A percentile compares a stretch with the other conserved stretches of the same genome.
These are phyloP conservation scores for Domatiomyces catenatus DNA, from an alignment of 2,329 filamentous ascomycete species.

Conservation along the genomic window DNA sequence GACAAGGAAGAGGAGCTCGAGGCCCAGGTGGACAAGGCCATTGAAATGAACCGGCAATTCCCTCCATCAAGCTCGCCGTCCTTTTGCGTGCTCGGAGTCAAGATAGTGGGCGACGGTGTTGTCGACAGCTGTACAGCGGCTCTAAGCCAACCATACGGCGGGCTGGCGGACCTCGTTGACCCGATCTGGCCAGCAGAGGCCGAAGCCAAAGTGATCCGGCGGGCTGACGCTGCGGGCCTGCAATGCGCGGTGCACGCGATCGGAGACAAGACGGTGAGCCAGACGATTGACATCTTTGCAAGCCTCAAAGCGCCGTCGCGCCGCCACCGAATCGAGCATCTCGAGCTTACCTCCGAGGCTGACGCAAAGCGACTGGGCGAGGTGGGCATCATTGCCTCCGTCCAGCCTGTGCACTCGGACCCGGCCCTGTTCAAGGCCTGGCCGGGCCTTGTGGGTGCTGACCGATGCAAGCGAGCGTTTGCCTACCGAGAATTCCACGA, in stretches of 20 bases:
- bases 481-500: slow-evolving; percentile 34
- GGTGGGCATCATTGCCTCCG: slow-evolving; percentile 29
- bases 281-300: slow-evolving; percentile 32
- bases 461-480: slow-evolving; percentile 33
- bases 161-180: slow-evolving; percentile 24
- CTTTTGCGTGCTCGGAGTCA: slow-evolving; percentile 32
- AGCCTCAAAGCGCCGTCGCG: slow-evolving; percentile 25
- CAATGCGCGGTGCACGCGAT: slow-evolving; percentile 38
- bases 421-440: slow-evolving; percentile 34
- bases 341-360: slow-evolving; percentile 32
- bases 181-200: slow-evolving; percentile 31
- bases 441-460: slow-evolving; percentile 30
- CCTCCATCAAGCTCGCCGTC: slow-evolving; percentile 25
- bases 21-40: slow-evolving; percentile 30
- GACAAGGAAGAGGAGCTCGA: slow-evolving; percentile 25
- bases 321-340: slow-evolving; percentile 35
- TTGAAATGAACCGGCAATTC: slow-evolving; percentile 26
- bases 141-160: slow-evolving; percentile 30
- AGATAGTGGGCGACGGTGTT: slow-evolving; percentile 35
- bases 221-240: slow-evolving; percentile 27
- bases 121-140: slow-evolving; percentile 37
- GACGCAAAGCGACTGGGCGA: slow-evolving; percentile 32
- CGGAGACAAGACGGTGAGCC: slow-evolving; percentile 31
- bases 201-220: slow-evolving; percentile 28
- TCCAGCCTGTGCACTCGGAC: slow-evolving; percentile 26